Conservation (phyloP, 176 grass and related monocot genomes). For the Oryza officinalis region DNA sequence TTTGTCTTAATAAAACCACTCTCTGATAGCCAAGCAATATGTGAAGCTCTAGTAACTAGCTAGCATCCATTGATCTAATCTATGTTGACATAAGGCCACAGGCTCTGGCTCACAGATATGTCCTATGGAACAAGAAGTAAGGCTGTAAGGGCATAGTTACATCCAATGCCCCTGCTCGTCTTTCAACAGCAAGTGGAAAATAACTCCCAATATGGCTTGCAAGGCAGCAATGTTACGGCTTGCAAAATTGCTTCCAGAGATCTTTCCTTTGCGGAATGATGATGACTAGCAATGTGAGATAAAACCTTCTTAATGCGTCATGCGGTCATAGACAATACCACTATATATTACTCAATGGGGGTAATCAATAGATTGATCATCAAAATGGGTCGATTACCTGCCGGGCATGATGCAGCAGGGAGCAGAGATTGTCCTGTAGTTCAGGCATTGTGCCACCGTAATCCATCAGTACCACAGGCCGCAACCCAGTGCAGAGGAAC, state of each 20-base stretch:
- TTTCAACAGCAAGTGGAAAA: not conserved
- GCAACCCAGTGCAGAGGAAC: constrained; percentile 59
- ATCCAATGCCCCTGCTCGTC: not conserved
- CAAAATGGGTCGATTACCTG: constrained; percentile 38
- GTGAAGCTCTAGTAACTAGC: not conserved
- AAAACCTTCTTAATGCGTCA: not conserved
- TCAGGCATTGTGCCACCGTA: constrained; percentile 70
- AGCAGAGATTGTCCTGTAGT: constrained; percentile 59
- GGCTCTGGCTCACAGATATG: not conserved
- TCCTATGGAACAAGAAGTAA: not conserved
- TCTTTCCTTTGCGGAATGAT: not conserved
- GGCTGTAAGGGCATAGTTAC: not conserved
- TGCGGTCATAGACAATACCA: not conserved
- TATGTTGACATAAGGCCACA: not conserved
- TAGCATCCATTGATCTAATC: not conserved
- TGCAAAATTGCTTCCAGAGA: not conserved
- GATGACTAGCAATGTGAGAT: not conserved
- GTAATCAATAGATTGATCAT: not conserved
- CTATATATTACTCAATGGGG: not conserved
- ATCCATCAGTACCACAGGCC: constrained; percentile 60
- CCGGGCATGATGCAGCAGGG: constrained; percentile 43
- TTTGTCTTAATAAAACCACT: not conserved
- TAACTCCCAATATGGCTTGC: not conserved
- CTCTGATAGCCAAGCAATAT: not conserved
- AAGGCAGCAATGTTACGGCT: not conserved